A percentile compares a stretch with the other conserved stretches of the same genome.
Evolutionary conservation across 306 rosid genomes (phyloP).

Genomic region (Leucaena leucocephala): DNA sequence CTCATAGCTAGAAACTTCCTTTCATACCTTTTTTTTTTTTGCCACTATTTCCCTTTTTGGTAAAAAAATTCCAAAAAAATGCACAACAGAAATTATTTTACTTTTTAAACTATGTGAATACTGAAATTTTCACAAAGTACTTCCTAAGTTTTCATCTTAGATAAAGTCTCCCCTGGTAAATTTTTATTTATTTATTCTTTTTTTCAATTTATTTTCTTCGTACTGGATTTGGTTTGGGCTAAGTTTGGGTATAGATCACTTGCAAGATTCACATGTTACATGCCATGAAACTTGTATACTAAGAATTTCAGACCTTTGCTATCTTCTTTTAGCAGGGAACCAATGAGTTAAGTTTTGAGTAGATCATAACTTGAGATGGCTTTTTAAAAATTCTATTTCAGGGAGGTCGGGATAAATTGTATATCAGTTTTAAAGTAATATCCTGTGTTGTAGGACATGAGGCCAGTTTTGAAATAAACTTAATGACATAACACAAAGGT

Average conservation of each 20-base stretch:
- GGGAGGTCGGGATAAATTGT: neutral
- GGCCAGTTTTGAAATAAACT: neutral
- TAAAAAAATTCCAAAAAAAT: neutral
- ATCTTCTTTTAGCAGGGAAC: neutral
- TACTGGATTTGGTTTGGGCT: neutral
- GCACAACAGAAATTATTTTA: neutral
- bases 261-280: neutral
- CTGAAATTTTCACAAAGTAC: neutral
- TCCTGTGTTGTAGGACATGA: neutral
- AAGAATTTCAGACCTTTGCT: neutral
- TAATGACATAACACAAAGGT: neutral
- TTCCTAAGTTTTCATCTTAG: neutral
- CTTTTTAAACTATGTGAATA: neutral
- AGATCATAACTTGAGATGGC: too few relatives aligned
- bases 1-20: neutral
- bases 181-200: neutral
- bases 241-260: neutral
- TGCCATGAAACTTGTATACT: neutral
- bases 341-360: neutral
- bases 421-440: neutral
- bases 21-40: neutral
- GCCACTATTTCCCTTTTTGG: neutral
- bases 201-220: neutral
- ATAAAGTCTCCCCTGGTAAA: neutral
- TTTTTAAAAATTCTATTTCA: too few relatives aligned